Base-by-base conservation (phyloP, 78 protist genomes). In the Emiliania huxleyi region DNA sequence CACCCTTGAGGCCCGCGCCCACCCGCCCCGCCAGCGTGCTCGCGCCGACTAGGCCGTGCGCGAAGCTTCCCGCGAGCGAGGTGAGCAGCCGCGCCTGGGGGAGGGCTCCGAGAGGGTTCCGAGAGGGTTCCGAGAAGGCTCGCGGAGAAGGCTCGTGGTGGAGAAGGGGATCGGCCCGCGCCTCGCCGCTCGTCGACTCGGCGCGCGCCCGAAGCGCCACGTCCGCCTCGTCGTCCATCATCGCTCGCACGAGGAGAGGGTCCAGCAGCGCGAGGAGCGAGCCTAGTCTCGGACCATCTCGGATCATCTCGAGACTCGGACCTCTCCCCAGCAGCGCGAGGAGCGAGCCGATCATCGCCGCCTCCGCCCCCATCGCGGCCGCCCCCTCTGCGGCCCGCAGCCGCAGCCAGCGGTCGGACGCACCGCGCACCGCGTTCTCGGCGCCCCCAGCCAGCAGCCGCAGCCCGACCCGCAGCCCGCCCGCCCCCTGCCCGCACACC, bases 201-300 rank as follows among this genome's bases (percentile, higher is more conserved):
- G 44, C 23, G 48, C 46, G 44, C 46, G 44, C n/a, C 6, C 46
- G 85, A 23, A 77, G 1, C 4, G 85, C 85, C 19, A 11, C 85
- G 46, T 77, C 85, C 6, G 46, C 85, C 3, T 11, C 44, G 85
- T 77, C 85, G 46, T 77, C 85, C 85, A 77, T 77, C 85, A 77
- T 77, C 35, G 85, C 85, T 8, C 85, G 85, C 44, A 77, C 85
- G 48, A 26, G n/a, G 29, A 62, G 33, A 2, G 75, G 75, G 75
- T 62, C 75, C 29, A 62, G 75, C 29, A 62, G 75, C 37, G 11
- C 75, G 75, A 62, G 75, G n/a, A 62, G 11, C n/a, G n/a, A n/a
- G n/a, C n/a, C n/a, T n/a, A n/a, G n/a, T n/a, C n/a, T n/a, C n/a
- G n/a, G n/a, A n/a, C n/a, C n/a, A n/a, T n/a, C n/a, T n/a, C n/a